Percentiles rank a stretch among this genome's conserved stretches.
phyloP scores from a whole-genome alignment of 176 grass and related monocot species.

The Alopecurus myosuroides region DNA sequence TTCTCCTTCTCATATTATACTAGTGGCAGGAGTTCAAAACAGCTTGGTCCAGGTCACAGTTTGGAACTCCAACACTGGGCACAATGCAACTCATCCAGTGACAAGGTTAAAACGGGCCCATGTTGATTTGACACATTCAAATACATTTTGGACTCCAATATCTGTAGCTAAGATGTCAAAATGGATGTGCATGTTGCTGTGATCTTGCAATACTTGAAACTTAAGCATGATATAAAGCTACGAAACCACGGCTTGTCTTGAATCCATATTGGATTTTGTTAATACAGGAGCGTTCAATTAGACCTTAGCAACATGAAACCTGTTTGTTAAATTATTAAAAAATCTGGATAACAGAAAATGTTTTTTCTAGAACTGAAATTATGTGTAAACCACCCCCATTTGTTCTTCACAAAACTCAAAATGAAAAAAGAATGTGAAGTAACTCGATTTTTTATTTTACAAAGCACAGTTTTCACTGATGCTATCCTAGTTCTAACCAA shows the following conservation, averaged over 20 bases:
- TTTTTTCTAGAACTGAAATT: not conserved
- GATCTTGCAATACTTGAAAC: not conserved
- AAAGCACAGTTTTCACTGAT: not conserved
- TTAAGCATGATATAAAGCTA: not conserved
- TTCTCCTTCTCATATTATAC: not conserved
- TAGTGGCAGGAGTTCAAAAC: not conserved
- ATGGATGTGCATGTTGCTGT: not conserved
- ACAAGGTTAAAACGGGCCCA: not conserved
- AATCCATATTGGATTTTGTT: not conserved
- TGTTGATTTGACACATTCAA: not conserved
- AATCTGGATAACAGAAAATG: not conserved
- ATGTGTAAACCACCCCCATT: not conserved
- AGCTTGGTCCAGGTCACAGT: not conserved
- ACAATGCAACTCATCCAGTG: not conserved
- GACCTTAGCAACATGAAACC: not conserved
- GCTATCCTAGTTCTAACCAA: not conserved
- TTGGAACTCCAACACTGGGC: not conserved
- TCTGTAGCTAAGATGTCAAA: slow-evolving; percentile 7
- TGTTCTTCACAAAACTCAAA: not conserved
- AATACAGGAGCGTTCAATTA: not conserved
- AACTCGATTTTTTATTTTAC: not conserved
- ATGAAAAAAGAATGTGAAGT: not conserved
- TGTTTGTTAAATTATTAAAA: not conserved
- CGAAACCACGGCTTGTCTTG: not conserved
- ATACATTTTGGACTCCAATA: not conserved